Evolutionary conservation across 257 asterid species (phyloP), one percentile per base, ranked within the genome.

Genomic region (Capsicum baccatum): DNA sequence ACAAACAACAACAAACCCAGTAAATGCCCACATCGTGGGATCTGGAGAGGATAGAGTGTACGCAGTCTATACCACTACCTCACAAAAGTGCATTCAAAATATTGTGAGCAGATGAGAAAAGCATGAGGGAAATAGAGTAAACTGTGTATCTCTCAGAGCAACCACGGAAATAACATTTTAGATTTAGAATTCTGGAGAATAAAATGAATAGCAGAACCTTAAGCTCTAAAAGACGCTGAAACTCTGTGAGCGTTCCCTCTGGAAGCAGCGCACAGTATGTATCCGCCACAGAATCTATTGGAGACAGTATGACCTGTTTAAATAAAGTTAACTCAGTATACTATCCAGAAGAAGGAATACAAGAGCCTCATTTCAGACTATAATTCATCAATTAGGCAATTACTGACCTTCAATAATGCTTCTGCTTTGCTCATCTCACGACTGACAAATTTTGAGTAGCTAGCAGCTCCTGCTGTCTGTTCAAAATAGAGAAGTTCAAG

Each of bases 371-470:
- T 81, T 26, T 9, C 83, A 85, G 85, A 17, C 17, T 37, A 83
- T 66, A 63, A 68, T 79, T 42, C 33, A 54, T 81, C 62, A 79
- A 73, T 26, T 39, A 63, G 70, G 11, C 70, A 63, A 63, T 79
- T 85, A 83, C 83, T 69, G 83, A 94, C 98, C 97, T 97, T 97
- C 82, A 97, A 87, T 67, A 97, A 89, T 85, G 99, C 98, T 92
- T 97, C 99, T 64, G 99, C 99, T 91, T 97, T 97, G 97, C 99
- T 97, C 98, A 95, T 97, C 89, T 97, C 99, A 79, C 97, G 94
- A 90, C 92, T 92, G 19, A 97, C 98, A 89, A 95, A 97, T 86
- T 94, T 97, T 70, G 99, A 91, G 89, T 95, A 97, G 90, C 97
- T 94, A 78, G 96, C 86, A 87, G 94, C 98, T 86, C 94, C 95